Base-by-base conservation (phyloP, 2,329 filamentous ascomycete species). In the Hymenoscyphus fraxineus region DNA sequence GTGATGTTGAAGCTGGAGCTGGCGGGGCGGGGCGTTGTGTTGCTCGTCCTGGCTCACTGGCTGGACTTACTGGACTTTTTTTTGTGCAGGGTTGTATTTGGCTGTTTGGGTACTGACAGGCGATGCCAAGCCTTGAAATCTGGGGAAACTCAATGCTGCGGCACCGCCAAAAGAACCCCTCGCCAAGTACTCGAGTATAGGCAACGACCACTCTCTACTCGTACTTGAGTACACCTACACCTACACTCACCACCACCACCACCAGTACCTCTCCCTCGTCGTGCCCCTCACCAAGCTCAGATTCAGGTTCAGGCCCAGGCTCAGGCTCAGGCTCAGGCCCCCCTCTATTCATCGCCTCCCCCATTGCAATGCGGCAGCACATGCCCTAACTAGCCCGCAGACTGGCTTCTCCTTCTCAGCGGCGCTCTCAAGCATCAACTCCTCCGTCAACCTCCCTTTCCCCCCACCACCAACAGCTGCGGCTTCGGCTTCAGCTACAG, bases 311-410 rank as follows among this genome's bases (percentile, higher is more conserved):
- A 19, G n/a, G n/a, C 22, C 15, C 10, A 27, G 27, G 27, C 27
- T 27, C n/a, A 10, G 19, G n/a, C n/a, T 10, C n/a, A 10, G 19
- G n/a, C 44, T 19, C 9, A 19, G 16, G n/a, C 22, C 15, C 10
- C 41, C 19, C 44, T 19, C 7, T 41, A 39, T 51, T 38, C 47
- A 41, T 54, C 59, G 55, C 39, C 13, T 47, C 32, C 38, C 63
- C 31, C 57, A 68, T 62, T 75, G 73, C 73, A 69, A 72, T 74
- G 70, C 69, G 73, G 73, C 72, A 75, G 74, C 74, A 75, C 66
- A 75, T 75, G 73, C 74, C 73, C 71, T 72, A 71, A 64, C 38
- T 65, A 32, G 58, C 61, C 63, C 65, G 66, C 66, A 71, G 66
- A 67, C 74, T 75, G 74, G 74, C 73, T 73, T 70, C 73, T 35